Percentiles rank a stretch among this genome's conserved stretches.
phyloP scores from a whole-genome alignment of 208 protist species.

The Leishmania aethiopica region DNA sequence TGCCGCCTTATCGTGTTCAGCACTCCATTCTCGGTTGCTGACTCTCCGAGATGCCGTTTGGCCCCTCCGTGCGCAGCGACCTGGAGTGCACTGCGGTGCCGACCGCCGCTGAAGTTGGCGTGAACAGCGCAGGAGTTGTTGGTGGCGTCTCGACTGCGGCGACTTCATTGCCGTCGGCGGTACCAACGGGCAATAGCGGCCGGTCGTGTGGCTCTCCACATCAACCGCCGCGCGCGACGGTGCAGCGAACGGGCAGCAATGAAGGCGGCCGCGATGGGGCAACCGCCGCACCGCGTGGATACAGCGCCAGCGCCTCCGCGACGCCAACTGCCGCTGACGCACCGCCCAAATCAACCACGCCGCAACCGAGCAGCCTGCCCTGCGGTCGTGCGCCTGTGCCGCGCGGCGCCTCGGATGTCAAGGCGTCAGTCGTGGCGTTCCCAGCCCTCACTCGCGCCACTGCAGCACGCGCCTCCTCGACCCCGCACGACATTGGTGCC shows the following conservation, averaged over 20 bases:
- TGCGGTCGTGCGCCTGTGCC: neutral
- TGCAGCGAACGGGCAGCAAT: slow-evolving; percentile 23
- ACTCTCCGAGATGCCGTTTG: slow-evolving; percentile 22
- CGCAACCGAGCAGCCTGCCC: neutral
- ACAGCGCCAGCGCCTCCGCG: slow-evolving; percentile 8
- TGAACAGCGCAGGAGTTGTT: slow-evolving; percentile 4
- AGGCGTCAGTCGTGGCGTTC: neutral
- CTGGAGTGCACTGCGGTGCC: slow-evolving; percentile 30
- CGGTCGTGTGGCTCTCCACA: slow-evolving; percentile 18
- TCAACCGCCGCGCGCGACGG: slow-evolving; percentile 13
- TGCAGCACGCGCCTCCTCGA: neutral
- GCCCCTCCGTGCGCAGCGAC: slow-evolving; percentile 17
- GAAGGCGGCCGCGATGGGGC: slow-evolving; percentile 1
- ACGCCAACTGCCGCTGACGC: neutral
- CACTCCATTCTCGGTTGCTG: neutral
- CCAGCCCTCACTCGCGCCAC: slow-evolving; percentile 15
- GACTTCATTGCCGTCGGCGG: neutral
- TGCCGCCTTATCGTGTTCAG: neutral
- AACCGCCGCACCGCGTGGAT: slow-evolving; percentile 13
- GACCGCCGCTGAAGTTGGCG: slow-evolving; percentile 12
- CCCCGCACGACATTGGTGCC: neutral
- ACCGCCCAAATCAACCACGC: neutral
- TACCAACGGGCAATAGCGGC: neutral
- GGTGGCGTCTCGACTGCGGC: slow-evolving; percentile 8
- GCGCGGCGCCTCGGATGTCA: neutral